A percentile compares a stretch with the other conserved stretches of the same genome.
Conservation (phyloP, 345 rosid genomes). For the Ceriops decandra region DNA sequence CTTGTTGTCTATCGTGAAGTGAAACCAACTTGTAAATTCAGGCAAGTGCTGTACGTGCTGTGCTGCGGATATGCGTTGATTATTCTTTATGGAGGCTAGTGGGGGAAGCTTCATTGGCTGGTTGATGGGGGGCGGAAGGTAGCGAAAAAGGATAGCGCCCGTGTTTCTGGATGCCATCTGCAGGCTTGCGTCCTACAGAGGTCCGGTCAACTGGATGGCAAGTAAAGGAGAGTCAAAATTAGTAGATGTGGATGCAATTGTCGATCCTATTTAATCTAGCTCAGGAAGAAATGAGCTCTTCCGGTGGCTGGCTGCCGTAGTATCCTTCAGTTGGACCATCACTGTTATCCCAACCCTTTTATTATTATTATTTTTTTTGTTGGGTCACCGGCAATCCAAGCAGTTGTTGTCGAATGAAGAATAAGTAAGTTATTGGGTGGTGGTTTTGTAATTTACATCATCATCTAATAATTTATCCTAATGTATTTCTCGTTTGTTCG, state of each 20-base stretch:
- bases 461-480: no score
- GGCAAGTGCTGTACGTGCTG: slow-evolving; percentile 31
- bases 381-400: neutral
- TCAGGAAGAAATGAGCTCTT: neutral
- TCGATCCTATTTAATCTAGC: neutral
- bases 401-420: no score
- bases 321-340: neutral
- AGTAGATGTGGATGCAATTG: neutral
- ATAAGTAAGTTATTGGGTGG: no score
- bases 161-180: slow-evolving; percentile 9
- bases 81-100: slow-evolving; percentile 14
- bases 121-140: neutral
- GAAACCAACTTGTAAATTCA: slow-evolving; percentile 21
- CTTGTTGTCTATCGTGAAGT: slow-evolving; percentile 13
- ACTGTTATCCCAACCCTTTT: no score
- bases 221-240: slow-evolving; percentile 19
- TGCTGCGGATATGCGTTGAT: slow-evolving; percentile 16
- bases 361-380: no score
- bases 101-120: slow-evolving; percentile 10
- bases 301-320: neutral
- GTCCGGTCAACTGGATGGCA: slow-evolving; percentile 12
- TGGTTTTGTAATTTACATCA: no score
- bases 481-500: no score
- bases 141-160: neutral
- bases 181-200: slow-evolving; percentile 1